Base-by-base conservation (phyloP, 352 stramenopile species). In the Phytophthora ohioensis region DNA sequence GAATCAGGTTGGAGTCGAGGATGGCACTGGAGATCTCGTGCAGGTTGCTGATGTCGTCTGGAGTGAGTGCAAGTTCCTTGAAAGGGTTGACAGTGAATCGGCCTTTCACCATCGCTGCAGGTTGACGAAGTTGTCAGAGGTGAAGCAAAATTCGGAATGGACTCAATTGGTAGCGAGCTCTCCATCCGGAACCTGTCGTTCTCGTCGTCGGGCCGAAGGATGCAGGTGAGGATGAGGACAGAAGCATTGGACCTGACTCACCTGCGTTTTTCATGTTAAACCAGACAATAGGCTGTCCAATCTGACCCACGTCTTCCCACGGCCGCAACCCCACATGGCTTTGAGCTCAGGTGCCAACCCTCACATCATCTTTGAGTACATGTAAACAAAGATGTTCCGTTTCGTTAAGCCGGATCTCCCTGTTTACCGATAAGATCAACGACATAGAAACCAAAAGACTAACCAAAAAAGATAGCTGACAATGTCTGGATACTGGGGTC, bases 11-110 rank as follows among this genome's bases (percentile, higher is more conserved):
- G 3, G 59, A 69, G 47, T 79, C 61, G 30, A 82, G 51, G 21
- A 82, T 69, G 4, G 43, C 61, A 15, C 49, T 51, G 4, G 71
- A 71, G 39, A 79, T 67, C 38, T 79, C 75, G 12, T 77, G 58
- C 3, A 82, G 61, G 17, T 82, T 67, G 27, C 17, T 60, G 45
- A 68, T 62, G 51, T 73, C 71, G 30, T 30, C 12, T 3, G 64
- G 55, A n/a, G 71, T 61, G 32, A 81, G 67, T 31, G 51, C 48
- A 15, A 81, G 34, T 39, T 69, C 64, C 27, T 64, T 54, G 64
- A 79, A 81, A n/a, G 75, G 75, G 53, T 81, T 81, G 31, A 80
- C 57, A 30, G 64, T 77, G 68, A 80, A 80, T 60, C 73, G 64
- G 35, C 70, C 73, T 35, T 74, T 77, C 42, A 71, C 62, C 71